Conservation (phyloP, 2,329 filamentous ascomycete species). For the Proliferodiscus dingleyae region DNA sequence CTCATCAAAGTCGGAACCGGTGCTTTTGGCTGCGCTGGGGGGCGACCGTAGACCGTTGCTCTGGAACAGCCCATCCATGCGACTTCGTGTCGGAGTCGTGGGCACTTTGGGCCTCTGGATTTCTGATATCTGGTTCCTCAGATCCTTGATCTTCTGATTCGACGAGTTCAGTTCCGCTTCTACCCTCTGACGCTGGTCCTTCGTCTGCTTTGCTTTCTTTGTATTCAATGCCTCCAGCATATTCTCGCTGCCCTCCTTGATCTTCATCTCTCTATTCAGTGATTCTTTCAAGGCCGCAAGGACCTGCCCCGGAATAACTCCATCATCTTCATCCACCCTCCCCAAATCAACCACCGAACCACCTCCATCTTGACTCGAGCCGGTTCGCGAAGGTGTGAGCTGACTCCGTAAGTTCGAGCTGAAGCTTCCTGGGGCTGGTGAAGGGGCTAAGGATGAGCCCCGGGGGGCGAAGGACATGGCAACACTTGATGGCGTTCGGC, state of each 20-base stretch:
- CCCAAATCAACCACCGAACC: slow-evolving; percentile 45
- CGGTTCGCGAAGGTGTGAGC: slow-evolving; percentile 57
- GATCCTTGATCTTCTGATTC: slow-evolving; percentile 64
- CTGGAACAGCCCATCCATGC: slow-evolving; percentile 44
- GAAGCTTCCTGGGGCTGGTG: slow-evolving; percentile 76
- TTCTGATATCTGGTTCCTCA: slow-evolving; percentile 57
- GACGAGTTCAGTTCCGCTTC: slow-evolving; percentile 89
- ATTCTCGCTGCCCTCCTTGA: slow-evolving; percentile 96
- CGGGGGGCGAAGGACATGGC: slow-evolving; percentile 61
- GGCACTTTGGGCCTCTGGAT: slow-evolving; percentile 47
- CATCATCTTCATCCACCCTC: slow-evolving; percentile 59
- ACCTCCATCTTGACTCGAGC: slow-evolving; percentile 53
- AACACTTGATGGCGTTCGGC: slow-evolving; percentile 47
- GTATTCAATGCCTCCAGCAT: slow-evolving; percentile 90
- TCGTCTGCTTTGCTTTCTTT: slow-evolving; percentile 94
- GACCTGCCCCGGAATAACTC: slow-evolving; percentile 61
- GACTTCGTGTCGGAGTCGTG: slow-evolving; percentile 43
- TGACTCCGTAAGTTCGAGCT: slow-evolving; percentile 78
- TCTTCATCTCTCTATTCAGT: slow-evolving; percentile 94
- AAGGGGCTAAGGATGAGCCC: slow-evolving; percentile 65
- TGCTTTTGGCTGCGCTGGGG: slow-evolving; percentile 49
- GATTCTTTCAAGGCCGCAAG: slow-evolving; percentile 74
- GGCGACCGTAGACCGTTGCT: slow-evolving; percentile 51
- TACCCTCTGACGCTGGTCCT: slow-evolving; percentile 72
- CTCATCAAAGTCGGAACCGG: slow-evolving; percentile 61